Base-by-base conservation (phyloP, 768 basidiomycete genomes). In the Hebeloma cylindrosporum region DNA sequence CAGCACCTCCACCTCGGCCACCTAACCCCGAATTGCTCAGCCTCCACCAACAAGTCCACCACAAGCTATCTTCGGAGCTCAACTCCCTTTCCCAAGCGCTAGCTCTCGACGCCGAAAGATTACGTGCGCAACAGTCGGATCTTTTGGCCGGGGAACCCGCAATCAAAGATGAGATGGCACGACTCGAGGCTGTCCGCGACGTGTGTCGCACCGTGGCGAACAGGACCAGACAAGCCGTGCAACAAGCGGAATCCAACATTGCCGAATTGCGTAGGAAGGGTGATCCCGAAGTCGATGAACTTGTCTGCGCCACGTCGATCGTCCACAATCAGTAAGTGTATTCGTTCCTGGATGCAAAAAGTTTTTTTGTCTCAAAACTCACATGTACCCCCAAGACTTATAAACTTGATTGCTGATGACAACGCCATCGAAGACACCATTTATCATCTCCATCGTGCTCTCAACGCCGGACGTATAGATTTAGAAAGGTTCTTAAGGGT, bases 321-420 rank as follows among this genome's bases (percentile, higher is more conserved):
- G 95, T 99, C 23, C 85, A 96, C 61, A 95, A 95, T 67, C 96
- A 99, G 96, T 96, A 55, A 59, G 86, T 56, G 41, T 47, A 45
- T 51, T 28, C 57, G 47, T 35, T 48, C 38, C 18, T 32, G 18
- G 20, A 5, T 35, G 13, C 38, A 27, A 34, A 25, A 26, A 18
- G 30, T 34, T 25, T 39, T 40, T 51, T 41, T 31, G 2, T 6
- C 26, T 28, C 6, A 13, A 35, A 33, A 47, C 38, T 46, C 33
- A 47, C 46, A 28, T 52, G 39, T 40, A 46, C 30, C 34, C 36
- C 43, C 17, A 30, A 98, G 95, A 68, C 72, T 99, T 17, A 84
- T 97, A 54, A 90, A 97, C 61, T 76, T 98, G 21, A 86, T 97
- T n/a, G 94, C 96, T n/a, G 96, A 99, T 65, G 96, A 98, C 65